These are phyloP conservation scores for Pichia sp. DNA, from an alignment of 1,139 yeast species.

Conservation along the genomic window DNA sequence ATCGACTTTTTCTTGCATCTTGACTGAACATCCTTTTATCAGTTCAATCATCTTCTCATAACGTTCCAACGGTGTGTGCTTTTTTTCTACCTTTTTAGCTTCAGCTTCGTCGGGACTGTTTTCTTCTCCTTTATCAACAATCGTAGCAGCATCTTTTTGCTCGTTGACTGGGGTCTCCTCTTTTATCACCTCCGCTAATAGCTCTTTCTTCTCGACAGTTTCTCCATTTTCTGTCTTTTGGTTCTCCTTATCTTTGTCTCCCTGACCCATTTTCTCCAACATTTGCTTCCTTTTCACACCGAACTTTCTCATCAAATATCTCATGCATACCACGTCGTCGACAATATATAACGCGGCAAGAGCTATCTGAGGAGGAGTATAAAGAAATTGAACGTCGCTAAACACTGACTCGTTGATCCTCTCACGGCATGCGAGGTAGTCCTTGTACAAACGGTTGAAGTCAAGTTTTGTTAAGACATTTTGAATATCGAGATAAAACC, in stretches of 20 bases:
- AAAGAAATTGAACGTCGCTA: constrained; percentile 72
- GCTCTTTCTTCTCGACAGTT: neutral
- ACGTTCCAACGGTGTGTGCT: constrained; percentile 29
- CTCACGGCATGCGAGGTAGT: constrained; percentile 66
- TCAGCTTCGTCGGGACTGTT: neutral
- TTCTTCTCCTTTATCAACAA: neutral
- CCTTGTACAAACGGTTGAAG: constrained; percentile 43
- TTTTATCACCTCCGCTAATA: neutral
- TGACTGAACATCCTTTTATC: constrained; percentile 48
- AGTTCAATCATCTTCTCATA: constrained; percentile 43
- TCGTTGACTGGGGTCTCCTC: neutral
- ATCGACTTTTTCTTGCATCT: constrained; percentile 32
- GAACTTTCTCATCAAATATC: constrained; percentile 61
- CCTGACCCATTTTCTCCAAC: constrained; percentile 16
- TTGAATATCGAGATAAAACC: constrained; percentile 87
- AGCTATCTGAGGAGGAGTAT: constrained; percentile 93
- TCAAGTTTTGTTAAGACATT: constrained; percentile 42
- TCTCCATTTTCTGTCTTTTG: constrained; percentile 9
- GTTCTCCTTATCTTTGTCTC: constrained; percentile 7
- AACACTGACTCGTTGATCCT: constrained; percentile 60
- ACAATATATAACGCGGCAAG: constrained; percentile 72
- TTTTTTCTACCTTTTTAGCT: constrained; percentile 5
- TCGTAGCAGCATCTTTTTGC: neutral
- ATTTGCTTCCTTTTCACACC: constrained; percentile 23
- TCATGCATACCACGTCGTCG: constrained; percentile 59